Percentiles rank a stretch among this genome's conserved stretches.
Conservation (phyloP, 306 rosid genomes). For the Oxytropis ochrocephala region DNA sequence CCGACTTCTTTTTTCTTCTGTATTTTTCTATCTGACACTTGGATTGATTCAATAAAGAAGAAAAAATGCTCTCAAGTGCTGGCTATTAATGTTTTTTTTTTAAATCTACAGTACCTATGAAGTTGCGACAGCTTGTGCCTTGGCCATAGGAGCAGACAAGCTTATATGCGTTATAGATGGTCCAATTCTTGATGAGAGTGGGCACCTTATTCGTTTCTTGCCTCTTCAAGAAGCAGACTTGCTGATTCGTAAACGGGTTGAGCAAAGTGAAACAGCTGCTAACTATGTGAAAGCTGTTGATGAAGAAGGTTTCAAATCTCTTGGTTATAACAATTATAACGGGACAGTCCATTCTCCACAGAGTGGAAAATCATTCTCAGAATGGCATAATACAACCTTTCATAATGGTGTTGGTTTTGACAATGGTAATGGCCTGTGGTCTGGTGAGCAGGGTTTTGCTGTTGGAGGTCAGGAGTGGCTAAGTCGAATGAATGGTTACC, state of each 20-base stretch:
- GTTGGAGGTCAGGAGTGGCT: slow-evolving; percentile 65
- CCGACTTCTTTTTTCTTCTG: background rate
- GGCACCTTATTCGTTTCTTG: slow-evolving; percentile 54
- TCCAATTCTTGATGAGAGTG: slow-evolving; percentile 64
- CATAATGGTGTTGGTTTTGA: slow-evolving; percentile 71
- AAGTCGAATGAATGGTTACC: slow-evolving; percentile 60
- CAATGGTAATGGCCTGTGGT: slow-evolving; percentile 55
- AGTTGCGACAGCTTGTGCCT: slow-evolving; percentile 78
- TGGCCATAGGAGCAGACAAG: slow-evolving; percentile 72
- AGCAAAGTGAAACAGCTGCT: slow-evolving; percentile 71
- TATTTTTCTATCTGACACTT: background rate
- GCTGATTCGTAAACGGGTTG: slow-evolving; percentile 55
- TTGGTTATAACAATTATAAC: slow-evolving; percentile 18
- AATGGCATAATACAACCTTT: slow-evolving; percentile 31
- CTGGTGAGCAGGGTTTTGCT: slow-evolving; percentile 71
- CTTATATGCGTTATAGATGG: slow-evolving; percentile 77
- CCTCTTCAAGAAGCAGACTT: slow-evolving; percentile 77
- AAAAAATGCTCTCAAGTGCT: background rate
- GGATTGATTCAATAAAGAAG: background rate
- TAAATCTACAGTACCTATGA: slow-evolving; percentile 56
- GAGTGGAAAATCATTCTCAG: slow-evolving; percentile 31
- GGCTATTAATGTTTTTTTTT: slow-evolving; percentile 17
- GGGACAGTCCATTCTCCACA: slow-evolving; percentile 18
- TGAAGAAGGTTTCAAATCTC: slow-evolving; percentile 32
- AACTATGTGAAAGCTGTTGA: slow-evolving; percentile 68